These are phyloP conservation scores for Hymenoscyphus infarciens DNA, from an alignment of 2,329 filamentous ascomycete genomes.

Conservation along the genomic window DNA sequence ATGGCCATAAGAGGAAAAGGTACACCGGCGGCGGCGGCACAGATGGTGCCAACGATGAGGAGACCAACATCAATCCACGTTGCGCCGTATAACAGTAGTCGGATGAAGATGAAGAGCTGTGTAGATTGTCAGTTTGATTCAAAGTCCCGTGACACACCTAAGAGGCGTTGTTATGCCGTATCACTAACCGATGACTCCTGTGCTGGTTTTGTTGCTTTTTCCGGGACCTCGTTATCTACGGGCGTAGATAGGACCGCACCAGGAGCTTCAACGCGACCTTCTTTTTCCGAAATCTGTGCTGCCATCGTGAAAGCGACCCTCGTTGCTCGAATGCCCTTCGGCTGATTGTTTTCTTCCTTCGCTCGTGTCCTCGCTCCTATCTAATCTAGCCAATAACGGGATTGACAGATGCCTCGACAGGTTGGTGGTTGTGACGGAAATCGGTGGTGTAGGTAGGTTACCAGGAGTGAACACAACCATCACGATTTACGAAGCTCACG, in stretches of 20 bases:
- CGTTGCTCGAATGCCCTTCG: neutral
- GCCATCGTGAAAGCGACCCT: neutral
- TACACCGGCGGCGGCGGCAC: slow-evolving; percentile 53
- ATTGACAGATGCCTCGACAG: neutral
- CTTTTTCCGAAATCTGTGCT: neutral
- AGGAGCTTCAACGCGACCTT: neutral
- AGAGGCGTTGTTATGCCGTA: neutral
- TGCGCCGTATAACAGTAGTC: slow-evolving; percentile 3
- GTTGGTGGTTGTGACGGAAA: neutral
- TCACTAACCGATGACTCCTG: neutral
- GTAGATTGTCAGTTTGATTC: neutral
- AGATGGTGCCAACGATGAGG: slow-evolving; percentile 40
- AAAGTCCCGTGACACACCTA: neutral
- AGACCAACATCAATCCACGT: slow-evolving; percentile 30
- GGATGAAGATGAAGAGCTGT: slow-evolving; percentile 5
- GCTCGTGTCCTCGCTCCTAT: neutral
- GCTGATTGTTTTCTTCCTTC: neutral
- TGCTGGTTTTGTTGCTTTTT: neutral
- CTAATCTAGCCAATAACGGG: neutral
- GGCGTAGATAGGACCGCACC: neutral
- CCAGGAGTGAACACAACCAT: neutral
- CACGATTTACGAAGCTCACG: neutral
- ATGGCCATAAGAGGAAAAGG: slow-evolving; percentile 63
- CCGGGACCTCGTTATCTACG: neutral
- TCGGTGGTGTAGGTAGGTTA: neutral